These are phyloP conservation scores for Dysphania ambrosioides DNA, from an alignment of 148 eudicot genomes.

Conservation along the genomic window DNA sequence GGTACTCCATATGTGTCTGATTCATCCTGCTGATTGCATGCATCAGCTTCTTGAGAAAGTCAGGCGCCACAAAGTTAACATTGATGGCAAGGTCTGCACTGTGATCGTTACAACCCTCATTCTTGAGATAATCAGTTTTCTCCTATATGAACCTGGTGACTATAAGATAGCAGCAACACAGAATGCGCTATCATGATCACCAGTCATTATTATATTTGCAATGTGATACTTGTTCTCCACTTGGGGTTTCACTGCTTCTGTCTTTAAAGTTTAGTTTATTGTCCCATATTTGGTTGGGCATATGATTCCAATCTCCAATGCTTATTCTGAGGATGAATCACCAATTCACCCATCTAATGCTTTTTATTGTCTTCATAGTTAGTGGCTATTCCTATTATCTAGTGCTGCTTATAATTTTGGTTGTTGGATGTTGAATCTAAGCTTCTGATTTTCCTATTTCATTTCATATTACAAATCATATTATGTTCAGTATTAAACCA, in stretches of 20 bases:
- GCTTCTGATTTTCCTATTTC: neutral
- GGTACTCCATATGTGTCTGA: slow-evolving; percentile 37
- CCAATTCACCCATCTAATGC: neutral
- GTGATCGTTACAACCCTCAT: slow-evolving; percentile 42
- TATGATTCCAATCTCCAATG: too few species aligned
- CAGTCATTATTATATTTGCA: too few species aligned
- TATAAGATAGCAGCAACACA: neutral
- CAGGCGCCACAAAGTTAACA: slow-evolving; percentile 38
- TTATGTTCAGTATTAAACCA: too few species aligned
- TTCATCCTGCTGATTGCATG: slow-evolving; percentile 45
- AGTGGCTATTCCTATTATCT: neutral
- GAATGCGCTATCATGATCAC: too few species aligned
- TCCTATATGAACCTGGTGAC: neutral
- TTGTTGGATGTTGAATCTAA: neutral
- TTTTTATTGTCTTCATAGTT: neutral
- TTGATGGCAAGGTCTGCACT: slow-evolving; percentile 43
- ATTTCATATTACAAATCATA: too few species aligned
- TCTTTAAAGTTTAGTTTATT: neutral
- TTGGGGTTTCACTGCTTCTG: neutral
- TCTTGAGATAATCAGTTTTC: slow-evolving; percentile 35
- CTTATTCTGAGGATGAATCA: neutral
- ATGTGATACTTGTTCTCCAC: neutral
- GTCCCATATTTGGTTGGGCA: neutral
- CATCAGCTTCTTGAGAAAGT: slow-evolving; percentile 43
- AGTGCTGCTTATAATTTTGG: neutral